These are phyloP conservation scores for Umbelopsis ramanniana DNA, from an alignment of 192 early-diverging fungal species.

Conservation along the genomic window DNA sequence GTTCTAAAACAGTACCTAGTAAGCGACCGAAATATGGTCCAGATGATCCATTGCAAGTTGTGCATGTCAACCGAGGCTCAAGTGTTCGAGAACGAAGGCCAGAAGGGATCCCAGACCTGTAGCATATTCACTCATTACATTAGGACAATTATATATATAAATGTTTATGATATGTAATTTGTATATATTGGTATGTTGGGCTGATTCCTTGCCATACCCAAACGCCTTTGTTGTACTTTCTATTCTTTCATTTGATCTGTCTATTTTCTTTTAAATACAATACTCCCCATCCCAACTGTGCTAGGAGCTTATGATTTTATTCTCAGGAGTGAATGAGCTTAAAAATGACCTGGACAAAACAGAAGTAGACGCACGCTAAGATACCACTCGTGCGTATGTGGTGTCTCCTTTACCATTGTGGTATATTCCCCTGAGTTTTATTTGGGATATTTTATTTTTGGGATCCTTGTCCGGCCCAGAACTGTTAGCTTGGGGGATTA, in stretches of 20 bases:
- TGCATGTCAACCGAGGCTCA: slow-evolving; percentile 24
- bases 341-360: no score
- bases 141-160: not conserved
- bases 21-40: slow-evolving; percentile 32
- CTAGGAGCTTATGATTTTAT: no score
- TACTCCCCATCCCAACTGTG: no score
- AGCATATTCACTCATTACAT: not conserved
- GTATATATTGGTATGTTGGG: not conserved
- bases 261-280: no score
- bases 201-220: no score
- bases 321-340: no score
- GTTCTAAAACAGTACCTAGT: slow-evolving; percentile 34
- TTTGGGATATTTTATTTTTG: not conserved
- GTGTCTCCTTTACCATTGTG: not conserved
- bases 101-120: not conserved
- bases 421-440: not conserved
- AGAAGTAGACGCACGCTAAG: no score
- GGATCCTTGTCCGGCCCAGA: not conserved
- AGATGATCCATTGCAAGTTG: slow-evolving; percentile 37
- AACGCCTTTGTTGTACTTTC: no score
- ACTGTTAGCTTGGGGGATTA: not conserved
- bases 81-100: slow-evolving; percentile 16
- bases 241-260: no score
- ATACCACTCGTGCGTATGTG: not conserved
- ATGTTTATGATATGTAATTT: not conserved